Base-by-base conservation (phyloP, 345 rosid genomes). In the Populus alba region DNA sequence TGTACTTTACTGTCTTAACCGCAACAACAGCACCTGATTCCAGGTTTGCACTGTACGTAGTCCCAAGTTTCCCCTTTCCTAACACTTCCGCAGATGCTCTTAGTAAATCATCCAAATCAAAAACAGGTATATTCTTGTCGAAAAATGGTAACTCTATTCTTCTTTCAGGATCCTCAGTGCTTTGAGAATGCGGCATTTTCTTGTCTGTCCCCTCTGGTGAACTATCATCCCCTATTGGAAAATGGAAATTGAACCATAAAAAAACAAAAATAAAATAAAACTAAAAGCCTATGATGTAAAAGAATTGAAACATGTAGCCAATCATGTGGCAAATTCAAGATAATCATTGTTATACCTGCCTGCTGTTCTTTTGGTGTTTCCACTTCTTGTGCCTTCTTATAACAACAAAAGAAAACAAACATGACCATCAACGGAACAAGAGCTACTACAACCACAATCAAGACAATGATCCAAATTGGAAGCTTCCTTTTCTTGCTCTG, bases 71-170 rank as follows among this genome's bases (percentile, higher is more conserved):
- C 29, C 94, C 94, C 55, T 80, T 88, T 22, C 89, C 90, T 15
- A 90, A 45, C 18, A 83, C 74, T 81, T 86, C 85, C 13, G 94
- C 90, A 3, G 91, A 86, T 76, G 91, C 86, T 71, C 89, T 80
- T 0, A 90, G 87, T 67, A 90, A 81, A 67, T 90, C 94, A 63
- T 90, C 90, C 81, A 88, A 82, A 84, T 87, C 87, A 25, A 90
- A 88, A 6, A 68, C 80, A 0, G 82, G 79, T 71, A 79, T 72
- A 41, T 75, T 82, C 83, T 70, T 82, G 70, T 82, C 84, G 2
- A 90, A 83, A 77, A 90, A 77, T 75, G 82, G 83, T 7, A 90
- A 76, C 53, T 88, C 91, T 47, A 75, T 85, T 29, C 71, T 69
- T 81, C 83, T 85, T 78, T 88, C 90, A 3, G 87, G 83, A 78